Base-by-base conservation (phyloP, 2,329 filamentous ascomycete species). In the Neofusicoccum ribis region DNA sequence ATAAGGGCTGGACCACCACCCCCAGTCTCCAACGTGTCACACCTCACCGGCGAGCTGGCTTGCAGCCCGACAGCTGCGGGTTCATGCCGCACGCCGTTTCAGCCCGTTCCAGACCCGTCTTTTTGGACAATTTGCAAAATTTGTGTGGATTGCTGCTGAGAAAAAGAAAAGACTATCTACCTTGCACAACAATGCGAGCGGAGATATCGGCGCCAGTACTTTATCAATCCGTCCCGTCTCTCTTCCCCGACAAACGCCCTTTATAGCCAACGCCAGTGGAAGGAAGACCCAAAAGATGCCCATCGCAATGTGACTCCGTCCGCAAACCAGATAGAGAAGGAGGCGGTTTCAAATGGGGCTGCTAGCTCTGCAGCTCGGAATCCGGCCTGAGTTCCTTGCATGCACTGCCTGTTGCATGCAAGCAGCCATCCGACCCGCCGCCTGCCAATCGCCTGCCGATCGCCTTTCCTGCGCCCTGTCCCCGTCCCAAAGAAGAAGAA, bases 91-190 rank as follows among this genome's bases (percentile, higher is more conserved):
- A 11, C 39, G 39, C 39, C 27, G 17, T 37, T 23, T 60, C n/a
- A 47, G 43, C 27, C 41, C 14, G 56, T 46, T 47, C 56, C 12
- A 47, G 56, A 59, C 41, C n/a, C 41, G 36, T 9, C 15, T 14
- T 36, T n/a, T 14, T n/a, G 9, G 6, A 7, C 31, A 17, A 1
- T 43, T 11, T 59, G 14, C 43, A 17, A 17, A 36, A 17, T 36
- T 34, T 27, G n/a, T 23, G 17, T 20, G 37, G 9, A 60, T 47
- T 60, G 43, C 56, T 60, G 43, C 9, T 5, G 17, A 6, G 6
- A 51, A 44, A 58, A n/a, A 47, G 23, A 23, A 47, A n/a, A 8
- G n/a, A 34, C 41, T 60, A 47, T 60, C 56, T 60, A 60, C 56
- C 56, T 20, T 47, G 44, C 56, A 60, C 41, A 20, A 47, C 41